Evolutionary conservation across 2,329 filamentous ascomycete genomes (phyloP).

Genomic region (Biscogniauxia sp.): DNA sequence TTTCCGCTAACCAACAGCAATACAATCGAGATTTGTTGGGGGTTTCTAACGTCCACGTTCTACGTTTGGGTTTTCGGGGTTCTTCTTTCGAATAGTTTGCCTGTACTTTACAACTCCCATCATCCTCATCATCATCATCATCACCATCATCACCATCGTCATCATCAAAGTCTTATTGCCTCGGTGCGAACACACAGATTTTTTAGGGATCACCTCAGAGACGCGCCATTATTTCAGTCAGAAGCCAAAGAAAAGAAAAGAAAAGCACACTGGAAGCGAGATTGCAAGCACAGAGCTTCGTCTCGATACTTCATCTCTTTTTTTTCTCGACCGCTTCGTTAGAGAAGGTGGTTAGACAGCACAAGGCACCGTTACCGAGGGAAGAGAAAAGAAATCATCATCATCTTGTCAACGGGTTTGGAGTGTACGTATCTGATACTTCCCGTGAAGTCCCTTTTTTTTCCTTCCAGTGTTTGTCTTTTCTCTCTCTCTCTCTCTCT

Average conservation of each 20-base stretch:
- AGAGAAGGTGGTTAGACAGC: constrained; percentile 13
- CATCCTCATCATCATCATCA: too few relatives aligned
- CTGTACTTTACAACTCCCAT: constrained; percentile 25
- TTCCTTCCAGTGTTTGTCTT: constrained; percentile 31
- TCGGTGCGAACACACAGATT: constrained; percentile 9
- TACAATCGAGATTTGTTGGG: constrained; percentile 17
- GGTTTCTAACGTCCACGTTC: constrained; percentile 15
- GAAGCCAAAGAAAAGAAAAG: neutral
- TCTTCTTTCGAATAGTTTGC: constrained; percentile 15
- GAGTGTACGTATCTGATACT: constrained; percentile 57
- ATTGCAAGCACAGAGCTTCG: constrained; percentile 64
- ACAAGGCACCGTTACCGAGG: constrained; percentile 15
- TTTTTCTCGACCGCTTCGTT: constrained; percentile 30
- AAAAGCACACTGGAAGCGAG: constrained; percentile 26
- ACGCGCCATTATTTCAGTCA: neutral
- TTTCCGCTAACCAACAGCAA: constrained; percentile 16
- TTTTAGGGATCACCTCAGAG: constrained; percentile 15
- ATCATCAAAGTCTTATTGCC: constrained; percentile 17
- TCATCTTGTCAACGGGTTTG: constrained; percentile 26
- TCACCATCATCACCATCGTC: neutral
- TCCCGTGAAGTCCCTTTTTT: constrained; percentile 37
- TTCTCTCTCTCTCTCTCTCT: too few relatives aligned
- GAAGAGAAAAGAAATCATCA: neutral
- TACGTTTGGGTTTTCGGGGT: constrained; percentile 13
- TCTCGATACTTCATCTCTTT: constrained; percentile 43